Evolutionary conservation across 345 rosid genomes (phyloP).

Genomic region (Gossypium thurberi): DNA sequence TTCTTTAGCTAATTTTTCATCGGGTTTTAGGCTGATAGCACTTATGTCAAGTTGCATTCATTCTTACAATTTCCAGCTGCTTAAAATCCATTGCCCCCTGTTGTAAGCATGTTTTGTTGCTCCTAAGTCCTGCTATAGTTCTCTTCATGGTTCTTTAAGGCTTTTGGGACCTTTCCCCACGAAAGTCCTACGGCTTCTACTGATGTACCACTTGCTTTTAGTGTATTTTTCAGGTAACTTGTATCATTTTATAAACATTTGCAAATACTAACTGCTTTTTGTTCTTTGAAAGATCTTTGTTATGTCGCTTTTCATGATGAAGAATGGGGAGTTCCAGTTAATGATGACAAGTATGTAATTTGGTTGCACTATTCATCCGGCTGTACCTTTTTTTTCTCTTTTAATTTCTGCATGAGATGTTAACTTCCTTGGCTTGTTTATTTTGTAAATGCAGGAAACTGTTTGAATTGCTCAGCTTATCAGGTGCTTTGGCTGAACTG

Average conservation of each 20-base stretch:
- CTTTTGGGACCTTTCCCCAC: neutral
- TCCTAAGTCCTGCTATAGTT: neutral
- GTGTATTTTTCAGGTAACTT: neutral
- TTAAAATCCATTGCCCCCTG: neutral
- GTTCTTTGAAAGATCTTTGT: slow-evolving; percentile 30
- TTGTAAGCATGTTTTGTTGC: neutral
- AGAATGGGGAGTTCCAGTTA: slow-evolving; percentile 87
- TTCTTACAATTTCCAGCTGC: neutral
- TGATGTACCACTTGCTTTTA: neutral
- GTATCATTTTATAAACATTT: neutral
- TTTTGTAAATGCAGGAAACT: slow-evolving; percentile 46
- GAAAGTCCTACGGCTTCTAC: neutral
- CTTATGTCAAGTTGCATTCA: neutral
- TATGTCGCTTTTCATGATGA: slow-evolving; percentile 81
- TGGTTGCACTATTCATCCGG: neutral
- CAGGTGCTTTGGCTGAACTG: slow-evolving; percentile 84
- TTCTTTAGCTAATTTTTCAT: neutral
- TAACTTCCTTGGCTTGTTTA: slow-evolving; percentile 10
- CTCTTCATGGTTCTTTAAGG: neutral
- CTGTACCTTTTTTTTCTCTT: neutral
- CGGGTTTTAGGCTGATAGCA: neutral
- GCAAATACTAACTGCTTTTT: slow-evolving; percentile 15
- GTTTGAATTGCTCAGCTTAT: slow-evolving; percentile 72
- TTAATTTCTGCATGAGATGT: neutral
- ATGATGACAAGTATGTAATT: slow-evolving; percentile 67